phyloP scores from a whole-genome alignment of 768 basidiomycete genomes.

The Lactarius akahatsu region DNA sequence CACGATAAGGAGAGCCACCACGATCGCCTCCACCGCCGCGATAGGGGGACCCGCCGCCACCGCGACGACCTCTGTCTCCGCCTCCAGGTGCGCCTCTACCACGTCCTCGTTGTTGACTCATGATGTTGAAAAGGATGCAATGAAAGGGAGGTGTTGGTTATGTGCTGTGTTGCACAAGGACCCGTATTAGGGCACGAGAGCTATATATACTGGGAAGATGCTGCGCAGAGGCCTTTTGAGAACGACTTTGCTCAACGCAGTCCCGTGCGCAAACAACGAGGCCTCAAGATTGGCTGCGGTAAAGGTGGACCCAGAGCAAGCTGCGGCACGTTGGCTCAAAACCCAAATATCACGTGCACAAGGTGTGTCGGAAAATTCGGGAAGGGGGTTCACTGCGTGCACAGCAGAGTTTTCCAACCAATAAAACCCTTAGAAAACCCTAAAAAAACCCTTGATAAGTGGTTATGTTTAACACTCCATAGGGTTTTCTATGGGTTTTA shows the following conservation, averaged over 20 bases:
- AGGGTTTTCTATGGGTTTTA: too few species aligned
- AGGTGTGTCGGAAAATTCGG: neutral
- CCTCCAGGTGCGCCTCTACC: conserved; percentile 25
- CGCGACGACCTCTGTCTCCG: conserved; percentile 23
- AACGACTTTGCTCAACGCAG: neutral
- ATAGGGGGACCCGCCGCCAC: conserved; percentile 10
- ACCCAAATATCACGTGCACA: neutral
- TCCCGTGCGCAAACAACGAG: neutral
- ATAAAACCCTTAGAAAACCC: too few species aligned
- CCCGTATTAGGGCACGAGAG: neutral
- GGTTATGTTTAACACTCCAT: too few species aligned
- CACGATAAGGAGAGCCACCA: conserved; percentile 14
- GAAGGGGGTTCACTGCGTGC: too few species aligned
- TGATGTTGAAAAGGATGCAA: neutral
- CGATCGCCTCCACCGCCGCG: conserved; percentile 24
- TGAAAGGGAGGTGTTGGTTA: neutral
- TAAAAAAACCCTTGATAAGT: too few species aligned
- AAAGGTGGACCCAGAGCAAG: too few species aligned
- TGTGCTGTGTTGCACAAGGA: neutral
- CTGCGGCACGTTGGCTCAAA: too few species aligned
- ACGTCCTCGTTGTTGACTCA: conserved; percentile 26
- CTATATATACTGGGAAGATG: neutral
- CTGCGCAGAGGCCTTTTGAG: neutral
- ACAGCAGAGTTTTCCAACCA: too few species aligned
- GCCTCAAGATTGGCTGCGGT: neutral